Conservation (phyloP, 2,329 filamentous ascomycete genomes). For the Botryotinia calthae region DNA sequence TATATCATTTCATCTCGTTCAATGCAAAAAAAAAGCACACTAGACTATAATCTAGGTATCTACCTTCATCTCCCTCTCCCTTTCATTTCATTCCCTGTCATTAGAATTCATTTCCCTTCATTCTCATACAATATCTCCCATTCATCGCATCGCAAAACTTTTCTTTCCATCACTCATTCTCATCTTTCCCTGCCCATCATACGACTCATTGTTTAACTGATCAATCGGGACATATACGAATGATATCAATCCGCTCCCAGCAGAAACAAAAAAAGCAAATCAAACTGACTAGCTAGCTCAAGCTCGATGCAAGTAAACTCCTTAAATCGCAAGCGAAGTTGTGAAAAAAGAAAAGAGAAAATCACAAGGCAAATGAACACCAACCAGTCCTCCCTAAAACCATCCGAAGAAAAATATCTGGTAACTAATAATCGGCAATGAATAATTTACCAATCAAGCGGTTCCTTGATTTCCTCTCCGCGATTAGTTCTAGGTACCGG, state of each 20-base stretch:
- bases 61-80: neutral
- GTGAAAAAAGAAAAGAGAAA: neutral
- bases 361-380: neutral
- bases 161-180: neutral
- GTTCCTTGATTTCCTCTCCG: conserved; percentile 77
- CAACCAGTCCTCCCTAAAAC: neutral
- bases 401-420: neutral
- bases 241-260: conserved; percentile 2
- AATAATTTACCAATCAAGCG: conserved; percentile 71
- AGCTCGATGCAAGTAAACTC: neutral
- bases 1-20: neutral
- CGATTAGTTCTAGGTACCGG: conserved; percentile 82
- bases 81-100: neutral
- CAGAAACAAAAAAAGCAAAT: neutral
- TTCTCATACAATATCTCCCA: neutral
- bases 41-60: neutral
- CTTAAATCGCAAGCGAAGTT: neutral
- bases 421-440: neutral
- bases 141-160: neutral
- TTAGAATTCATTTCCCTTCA: neutral
- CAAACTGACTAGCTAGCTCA: neutral
- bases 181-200: neutral
- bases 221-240: neutral
- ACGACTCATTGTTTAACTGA: neutral
- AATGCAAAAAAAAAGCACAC: neutral